phyloP scores from a whole-genome alignment of 352 stramenopile genomes.

The Phytophthora hibernalis region DNA sequence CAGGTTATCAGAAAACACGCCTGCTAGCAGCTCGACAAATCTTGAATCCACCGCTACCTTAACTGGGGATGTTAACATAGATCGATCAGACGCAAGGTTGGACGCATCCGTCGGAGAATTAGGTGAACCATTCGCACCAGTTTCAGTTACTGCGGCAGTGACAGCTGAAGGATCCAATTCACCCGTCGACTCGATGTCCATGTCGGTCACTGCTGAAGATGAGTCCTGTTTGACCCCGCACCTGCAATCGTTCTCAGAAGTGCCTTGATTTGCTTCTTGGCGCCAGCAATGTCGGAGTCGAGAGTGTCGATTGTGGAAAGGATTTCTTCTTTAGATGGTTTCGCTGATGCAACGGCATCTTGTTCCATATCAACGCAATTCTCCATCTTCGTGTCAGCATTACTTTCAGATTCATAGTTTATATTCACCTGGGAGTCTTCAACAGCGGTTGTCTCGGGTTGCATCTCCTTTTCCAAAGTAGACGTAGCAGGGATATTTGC shows the following conservation, averaged over 20 bases:
- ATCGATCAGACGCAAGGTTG: slow-evolving; percentile 3
- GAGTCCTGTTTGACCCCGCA: slow-evolving; percentile 63
- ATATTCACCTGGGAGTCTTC: not conserved
- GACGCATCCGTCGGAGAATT: slow-evolving; percentile 12
- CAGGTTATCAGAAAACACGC: slow-evolving; percentile 72
- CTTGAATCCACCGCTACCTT: slow-evolving; percentile 71
- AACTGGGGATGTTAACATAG: slow-evolving; percentile 24
- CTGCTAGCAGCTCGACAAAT: slow-evolving; percentile 69
- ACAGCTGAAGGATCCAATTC: slow-evolving; percentile 2
- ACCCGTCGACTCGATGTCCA: slow-evolving; percentile 43
- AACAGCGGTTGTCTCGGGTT: slow-evolving; percentile 1
- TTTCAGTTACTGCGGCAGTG: slow-evolving; percentile 2
- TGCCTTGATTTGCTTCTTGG: slow-evolving; percentile 78
- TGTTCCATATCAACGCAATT: slow-evolving; percentile 17
- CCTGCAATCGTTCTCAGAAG: slow-evolving; percentile 55
- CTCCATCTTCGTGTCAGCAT: slow-evolving; percentile 7
- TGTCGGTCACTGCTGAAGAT: slow-evolving; percentile 35
- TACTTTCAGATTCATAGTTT: slow-evolving; percentile 7
- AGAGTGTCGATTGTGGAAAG: slow-evolving; percentile 79
- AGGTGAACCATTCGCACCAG: not conserved
- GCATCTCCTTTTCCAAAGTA: slow-evolving; percentile 21
- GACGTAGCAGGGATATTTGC: slow-evolving; percentile 1
- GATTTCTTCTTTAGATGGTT: slow-evolving; percentile 81
- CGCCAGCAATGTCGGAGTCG: slow-evolving; percentile 68
- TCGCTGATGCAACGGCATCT: slow-evolving; percentile 12